A percentile compares a stretch with the other conserved stretches of the same genome.
Evolutionary conservation across 2,329 filamentous ascomycete genomes (phyloP).

Genomic region (Fusarium papillatum): DNA sequence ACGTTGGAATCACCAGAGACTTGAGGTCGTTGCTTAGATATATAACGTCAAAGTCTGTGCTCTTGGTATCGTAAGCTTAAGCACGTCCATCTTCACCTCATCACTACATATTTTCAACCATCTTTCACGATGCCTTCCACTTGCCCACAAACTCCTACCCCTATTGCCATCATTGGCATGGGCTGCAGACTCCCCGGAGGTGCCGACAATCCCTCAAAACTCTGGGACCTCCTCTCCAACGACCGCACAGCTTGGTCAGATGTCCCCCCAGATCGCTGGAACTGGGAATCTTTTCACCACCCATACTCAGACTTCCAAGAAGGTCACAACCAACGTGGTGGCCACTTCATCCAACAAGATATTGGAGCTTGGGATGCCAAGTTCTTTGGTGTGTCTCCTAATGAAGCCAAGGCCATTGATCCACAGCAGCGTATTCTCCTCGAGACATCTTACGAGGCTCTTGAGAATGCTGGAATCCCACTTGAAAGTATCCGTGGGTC

Average conservation of each 20-base stretch:
- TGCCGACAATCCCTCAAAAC: background rate
- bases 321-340: background rate
- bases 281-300: background rate
- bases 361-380: background rate
- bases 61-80: background rate
- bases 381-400: background rate
- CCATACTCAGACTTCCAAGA: background rate
- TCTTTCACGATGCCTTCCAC: background rate
- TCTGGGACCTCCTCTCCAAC: background rate
- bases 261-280: background rate
- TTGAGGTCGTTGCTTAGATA: background rate
- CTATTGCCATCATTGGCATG: constrained; percentile 1
- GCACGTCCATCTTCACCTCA: background rate
- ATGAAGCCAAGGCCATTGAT: background rate
- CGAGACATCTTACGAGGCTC: background rate
- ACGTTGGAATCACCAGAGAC: background rate
- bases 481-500: background rate
- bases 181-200: background rate
- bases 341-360: background rate
- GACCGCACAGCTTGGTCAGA: background rate
- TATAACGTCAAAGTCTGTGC: background rate
- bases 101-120: background rate
- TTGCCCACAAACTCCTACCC: background rate
- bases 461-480: background rate
- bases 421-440: background rate